Evolutionary conservation across 331 rosid species (phyloP).

Genomic region (Telfairia occidentalis): DNA sequence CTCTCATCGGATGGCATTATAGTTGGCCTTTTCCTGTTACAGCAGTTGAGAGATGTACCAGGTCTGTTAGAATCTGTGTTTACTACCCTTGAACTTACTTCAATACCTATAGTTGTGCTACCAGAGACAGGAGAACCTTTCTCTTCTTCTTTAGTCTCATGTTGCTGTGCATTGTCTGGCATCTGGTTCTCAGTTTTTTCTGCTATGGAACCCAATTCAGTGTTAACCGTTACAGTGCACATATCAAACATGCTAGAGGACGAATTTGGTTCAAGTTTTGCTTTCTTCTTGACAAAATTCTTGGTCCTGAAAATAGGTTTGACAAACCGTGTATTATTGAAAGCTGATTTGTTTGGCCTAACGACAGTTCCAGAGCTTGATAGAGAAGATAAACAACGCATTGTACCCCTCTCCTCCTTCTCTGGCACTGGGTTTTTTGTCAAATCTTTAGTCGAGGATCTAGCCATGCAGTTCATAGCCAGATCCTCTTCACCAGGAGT

Average conservation of each 20-base stretch:
- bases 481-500: constrained; percentile 22
- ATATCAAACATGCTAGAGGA: constrained; percentile 30
- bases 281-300: constrained; percentile 50
- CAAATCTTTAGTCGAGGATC: constrained; percentile 29
- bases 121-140: constrained; percentile 37
- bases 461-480: constrained; percentile 25
- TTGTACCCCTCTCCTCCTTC: constrained; percentile 29
- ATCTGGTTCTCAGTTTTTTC: constrained; percentile 35
- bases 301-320: constrained; percentile 52
- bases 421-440: constrained; percentile 22
- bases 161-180: constrained; percentile 26
- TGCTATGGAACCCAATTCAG: constrained; percentile 29
- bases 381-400: constrained; percentile 31
- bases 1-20: constrained; percentile 48
- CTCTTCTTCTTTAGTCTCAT: constrained; percentile 33
- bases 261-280: constrained; percentile 44
- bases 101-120: constrained; percentile 39
- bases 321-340: constrained; percentile 38
- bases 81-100: constrained; percentile 34
- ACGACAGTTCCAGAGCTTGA: constrained; percentile 30
- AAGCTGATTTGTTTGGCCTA: constrained; percentile 44
- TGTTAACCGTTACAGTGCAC: constrained; percentile 22
- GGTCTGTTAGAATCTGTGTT: constrained; percentile 34
- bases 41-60: constrained; percentile 35
- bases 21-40: constrained; percentile 39